Evolutionary conservation across 768 basidiomycete genomes (phyloP).

Genomic region (Amanita rubescens): DNA sequence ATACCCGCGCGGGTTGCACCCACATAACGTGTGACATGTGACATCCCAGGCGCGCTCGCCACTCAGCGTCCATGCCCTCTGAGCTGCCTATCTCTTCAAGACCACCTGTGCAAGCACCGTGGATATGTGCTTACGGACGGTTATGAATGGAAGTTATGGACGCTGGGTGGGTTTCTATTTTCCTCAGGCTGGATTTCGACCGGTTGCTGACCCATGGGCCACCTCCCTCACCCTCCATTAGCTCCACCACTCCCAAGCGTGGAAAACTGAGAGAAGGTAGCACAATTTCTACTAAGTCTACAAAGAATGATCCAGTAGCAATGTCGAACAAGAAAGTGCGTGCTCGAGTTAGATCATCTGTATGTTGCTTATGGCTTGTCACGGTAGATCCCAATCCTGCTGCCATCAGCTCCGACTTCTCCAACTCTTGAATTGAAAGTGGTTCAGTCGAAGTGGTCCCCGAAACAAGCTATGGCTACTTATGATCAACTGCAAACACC

Average conservation of each 20-base stretch:
- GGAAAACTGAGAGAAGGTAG: slow-evolving; percentile 3
- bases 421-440: slow-evolving; percentile 36
- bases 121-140: too few species aligned
- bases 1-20: too few species aligned
- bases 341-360: background rate
- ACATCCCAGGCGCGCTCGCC: too few species aligned
- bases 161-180: too few species aligned
- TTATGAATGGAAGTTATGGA: too few species aligned
- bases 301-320: slow-evolving; percentile 18
- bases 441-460: background rate
- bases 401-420: slow-evolving; percentile 38
- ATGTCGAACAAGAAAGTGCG: background rate
- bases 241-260: slow-evolving; percentile 24
- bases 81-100: too few species aligned
- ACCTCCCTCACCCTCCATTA: too few species aligned
- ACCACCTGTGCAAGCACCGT: too few species aligned
- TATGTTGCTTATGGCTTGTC: slow-evolving; percentile 1
- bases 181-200: too few species aligned
- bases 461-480: background rate
- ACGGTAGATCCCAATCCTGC: slow-evolving; percentile 9
- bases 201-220: too few species aligned
- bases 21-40: too few species aligned
- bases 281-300: slow-evolving; percentile 27
- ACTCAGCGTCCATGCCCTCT: too few species aligned
- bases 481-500: slow-evolving; percentile 12